A percentile compares a stretch with the other conserved stretches of the same genome.
Evolutionary conservation across 139 green algal species (phyloP).

Genomic region (Chlorella vulgaris): DNA sequence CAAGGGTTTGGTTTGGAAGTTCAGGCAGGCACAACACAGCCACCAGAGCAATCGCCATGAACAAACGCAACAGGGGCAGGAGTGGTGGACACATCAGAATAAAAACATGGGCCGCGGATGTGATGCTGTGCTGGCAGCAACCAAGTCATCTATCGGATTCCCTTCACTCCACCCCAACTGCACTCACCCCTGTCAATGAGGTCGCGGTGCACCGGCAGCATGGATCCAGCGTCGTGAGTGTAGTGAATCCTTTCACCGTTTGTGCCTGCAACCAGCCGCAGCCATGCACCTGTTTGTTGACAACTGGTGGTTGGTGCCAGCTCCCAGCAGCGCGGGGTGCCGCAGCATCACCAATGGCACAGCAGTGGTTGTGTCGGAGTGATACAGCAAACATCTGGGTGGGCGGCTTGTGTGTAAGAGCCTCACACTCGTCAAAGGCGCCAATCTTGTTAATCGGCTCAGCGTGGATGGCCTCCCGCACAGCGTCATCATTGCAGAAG

Average conservation of each 20-base stretch:
- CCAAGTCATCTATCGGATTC: too few relatives aligned
- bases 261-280: not conserved
- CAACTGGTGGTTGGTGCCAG: too few relatives aligned
- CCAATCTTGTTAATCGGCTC: constrained; percentile 35
- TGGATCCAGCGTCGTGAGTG: constrained; percentile 56
- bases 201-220: constrained; percentile 68
- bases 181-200: constrained; percentile 37
- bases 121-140: too few relatives aligned
- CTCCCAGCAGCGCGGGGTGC: too few relatives aligned
- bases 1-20: not conserved
- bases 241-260: constrained; percentile 46
- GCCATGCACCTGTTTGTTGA: too few relatives aligned
- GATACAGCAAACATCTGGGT: too few relatives aligned
- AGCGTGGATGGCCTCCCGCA: constrained; percentile 34
- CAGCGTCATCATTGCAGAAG: constrained; percentile 23
- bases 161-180: not conserved
- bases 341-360: too few relatives aligned
- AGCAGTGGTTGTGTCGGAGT: not conserved
- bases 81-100: too few relatives aligned
- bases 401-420: too few relatives aligned
- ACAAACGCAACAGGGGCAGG: not conserved
- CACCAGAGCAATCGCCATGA: too few relatives aligned
- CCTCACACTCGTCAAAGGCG: constrained; percentile 33
- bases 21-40: not conserved
- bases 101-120: too few relatives aligned